Evolutionary conservation across 768 basidiomycete genomes (phyloP).

Genomic region (Rhizopogon rudus): DNA sequence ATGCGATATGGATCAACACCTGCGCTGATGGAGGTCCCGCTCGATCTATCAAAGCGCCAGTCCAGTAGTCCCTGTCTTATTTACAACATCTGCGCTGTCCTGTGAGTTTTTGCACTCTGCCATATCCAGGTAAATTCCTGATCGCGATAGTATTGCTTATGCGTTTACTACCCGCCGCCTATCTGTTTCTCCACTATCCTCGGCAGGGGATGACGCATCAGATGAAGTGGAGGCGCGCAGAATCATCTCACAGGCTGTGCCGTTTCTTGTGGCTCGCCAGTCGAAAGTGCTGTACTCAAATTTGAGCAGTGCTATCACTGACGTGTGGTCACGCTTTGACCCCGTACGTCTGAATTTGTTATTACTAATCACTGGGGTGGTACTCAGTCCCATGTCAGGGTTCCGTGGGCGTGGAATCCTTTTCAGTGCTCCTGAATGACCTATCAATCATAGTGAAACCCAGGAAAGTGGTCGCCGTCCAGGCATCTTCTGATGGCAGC

Average conservation of each 20-base stretch:
- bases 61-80: conserved; percentile 40
- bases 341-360: conserved; percentile 18
- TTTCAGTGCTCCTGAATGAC: conserved; percentile 55
- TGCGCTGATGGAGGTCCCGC: conserved; percentile 41
- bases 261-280: conserved; percentile 59
- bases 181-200: conserved; percentile 51
- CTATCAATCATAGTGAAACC: conserved; percentile 49
- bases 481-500: not conserved
- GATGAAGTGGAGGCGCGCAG: conserved; percentile 44
- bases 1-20: conserved; percentile 35
- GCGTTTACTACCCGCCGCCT: conserved; percentile 61
- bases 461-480: conserved; percentile 18
- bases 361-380: not conserved
- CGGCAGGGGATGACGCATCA: conserved; percentile 30
- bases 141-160: conserved; percentile 54
- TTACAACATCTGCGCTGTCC: conserved; percentile 65
- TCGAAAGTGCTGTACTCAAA: conserved; percentile 50
- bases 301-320: conserved; percentile 49
- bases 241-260: conserved; percentile 48
- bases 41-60: conserved; percentile 35
- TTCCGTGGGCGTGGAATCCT: conserved; percentile 32
- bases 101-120: conserved; percentile 39
- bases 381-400: conserved; percentile 23
- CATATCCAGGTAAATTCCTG: not conserved
- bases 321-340: conserved; percentile 62